A percentile compares a stretch with the other conserved stretches of the same genome.
Conservation (phyloP, 345 rosid species). For the Acer campestre region DNA sequence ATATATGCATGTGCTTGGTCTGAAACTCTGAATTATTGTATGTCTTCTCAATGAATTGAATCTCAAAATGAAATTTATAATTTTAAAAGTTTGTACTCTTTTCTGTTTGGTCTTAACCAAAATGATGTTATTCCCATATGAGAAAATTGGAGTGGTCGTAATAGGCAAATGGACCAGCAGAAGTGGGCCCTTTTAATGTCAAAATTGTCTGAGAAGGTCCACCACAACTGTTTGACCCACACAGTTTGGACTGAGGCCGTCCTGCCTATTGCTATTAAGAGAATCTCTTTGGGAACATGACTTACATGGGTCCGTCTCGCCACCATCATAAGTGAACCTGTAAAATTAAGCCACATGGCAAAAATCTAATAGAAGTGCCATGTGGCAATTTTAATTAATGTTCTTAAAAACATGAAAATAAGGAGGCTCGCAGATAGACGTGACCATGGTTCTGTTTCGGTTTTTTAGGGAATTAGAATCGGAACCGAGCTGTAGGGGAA, state of each 20-base stretch:
- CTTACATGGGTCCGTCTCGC: no score
- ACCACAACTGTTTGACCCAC: conserved; percentile 20
- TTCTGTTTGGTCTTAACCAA: not conserved
- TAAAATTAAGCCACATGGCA: no score
- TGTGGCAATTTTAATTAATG: no score
- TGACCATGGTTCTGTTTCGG: no score
- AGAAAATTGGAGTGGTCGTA: conserved; percentile 4
- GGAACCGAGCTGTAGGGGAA: no score
- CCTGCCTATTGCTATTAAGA: conserved; percentile 19
- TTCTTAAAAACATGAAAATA: no score
- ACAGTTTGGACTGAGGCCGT: conserved; percentile 15
- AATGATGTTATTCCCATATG: conserved; percentile 18
- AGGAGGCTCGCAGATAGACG: no score
- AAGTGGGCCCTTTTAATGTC: conserved; percentile 11
- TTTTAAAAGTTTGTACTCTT: not conserved
- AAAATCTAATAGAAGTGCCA: no score
- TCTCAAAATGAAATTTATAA: not conserved
- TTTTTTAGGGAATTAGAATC: no score
- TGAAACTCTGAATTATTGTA: conserved; percentile 5
- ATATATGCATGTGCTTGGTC: not conserved
- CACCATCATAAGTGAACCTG: no score
- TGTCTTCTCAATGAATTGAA: not conserved
- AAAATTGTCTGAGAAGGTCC: conserved; percentile 13
- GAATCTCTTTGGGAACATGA: no score
- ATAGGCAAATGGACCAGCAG: not conserved